Percentiles rank a stretch among this genome's conserved stretches.
These are phyloP conservation scores for Termitomyces eurrhizus DNA, from an alignment of 768 basidiomycete genomes.

Conservation along the genomic window DNA sequence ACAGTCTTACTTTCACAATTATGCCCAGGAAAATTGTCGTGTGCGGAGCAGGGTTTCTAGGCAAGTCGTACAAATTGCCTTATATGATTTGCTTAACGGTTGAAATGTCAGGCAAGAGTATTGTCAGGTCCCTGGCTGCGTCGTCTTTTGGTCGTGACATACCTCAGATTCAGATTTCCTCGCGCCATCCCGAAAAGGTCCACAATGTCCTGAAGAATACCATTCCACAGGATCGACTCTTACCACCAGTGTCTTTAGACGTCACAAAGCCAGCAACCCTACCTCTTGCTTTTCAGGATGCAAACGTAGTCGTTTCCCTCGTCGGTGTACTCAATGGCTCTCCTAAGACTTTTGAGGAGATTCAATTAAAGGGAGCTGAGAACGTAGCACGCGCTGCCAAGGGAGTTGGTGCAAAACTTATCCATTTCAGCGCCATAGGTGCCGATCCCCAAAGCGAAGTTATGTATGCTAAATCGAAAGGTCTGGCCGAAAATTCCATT, in stretches of 20 bases:
- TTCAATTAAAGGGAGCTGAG: constrained; percentile 64
- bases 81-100: not conserved
- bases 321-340: constrained; percentile 66
- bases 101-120: constrained; percentile 34
- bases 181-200: constrained; percentile 48
- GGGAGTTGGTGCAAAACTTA: constrained; percentile 49
- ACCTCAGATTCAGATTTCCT: constrained; percentile 53
- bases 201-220: constrained; percentile 28
- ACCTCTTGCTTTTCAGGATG: constrained; percentile 44
- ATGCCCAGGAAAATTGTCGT: constrained; percentile 38
- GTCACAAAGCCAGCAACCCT: constrained; percentile 51
- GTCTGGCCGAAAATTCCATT: constrained; percentile 54
- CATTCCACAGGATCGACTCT: constrained; percentile 31
- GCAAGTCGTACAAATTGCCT: constrained; percentile 25
- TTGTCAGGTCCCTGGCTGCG: constrained; percentile 48
- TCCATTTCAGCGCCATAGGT: constrained; percentile 75
- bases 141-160: constrained; percentile 20
- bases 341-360: constrained; percentile 48
- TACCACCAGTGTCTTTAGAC: constrained; percentile 45
- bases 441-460: constrained; percentile 55
- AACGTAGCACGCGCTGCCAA: constrained; percentile 58
- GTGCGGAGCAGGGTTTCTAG: constrained; percentile 61
- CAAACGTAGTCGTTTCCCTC: constrained; percentile 59
- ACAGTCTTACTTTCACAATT: not conserved
- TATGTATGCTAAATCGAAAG: constrained; percentile 60